phyloP scores from a whole-genome alignment of 208 protist genomes.

The Leishmania mexicana region DNA sequence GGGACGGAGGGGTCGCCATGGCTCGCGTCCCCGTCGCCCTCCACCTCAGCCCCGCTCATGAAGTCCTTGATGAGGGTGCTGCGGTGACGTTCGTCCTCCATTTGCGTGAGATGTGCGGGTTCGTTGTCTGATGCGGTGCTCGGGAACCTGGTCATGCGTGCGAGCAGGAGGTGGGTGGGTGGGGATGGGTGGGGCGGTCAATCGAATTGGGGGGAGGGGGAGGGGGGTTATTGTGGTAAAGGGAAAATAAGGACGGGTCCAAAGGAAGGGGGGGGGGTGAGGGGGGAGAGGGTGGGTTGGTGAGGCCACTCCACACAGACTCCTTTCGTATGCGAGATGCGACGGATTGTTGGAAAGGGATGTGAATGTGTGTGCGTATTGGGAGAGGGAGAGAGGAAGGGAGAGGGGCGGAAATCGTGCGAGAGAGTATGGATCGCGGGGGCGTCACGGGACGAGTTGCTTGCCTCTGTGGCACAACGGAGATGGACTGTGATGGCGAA shows the following conservation, averaged over 20 bases:
- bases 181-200: neutral
- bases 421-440: neutral
- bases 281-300: neutral
- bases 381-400: neutral
- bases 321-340: neutral
- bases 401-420: neutral
- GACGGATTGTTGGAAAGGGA: neutral
- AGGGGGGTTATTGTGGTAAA: too few relatives aligned
- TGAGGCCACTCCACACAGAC: neutral
- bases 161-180: neutral
- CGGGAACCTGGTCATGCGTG: neutral
- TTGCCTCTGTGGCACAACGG: neutral
- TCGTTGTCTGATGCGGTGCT: neutral
- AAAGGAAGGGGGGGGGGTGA: neutral
- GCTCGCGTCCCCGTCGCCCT: neutral
- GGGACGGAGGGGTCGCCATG: constrained; percentile 12
- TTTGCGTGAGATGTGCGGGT: neutral
- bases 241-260: neutral
- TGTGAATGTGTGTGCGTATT: neutral
- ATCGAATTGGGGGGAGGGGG: too few relatives aligned
- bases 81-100: constrained; percentile 31
- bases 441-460: neutral
- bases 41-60: constrained; percentile 41
- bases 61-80: constrained; percentile 41
- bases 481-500: neutral